Evolutionary conservation across 495 filamentous ascomycete species (phyloP), one percentile per base, ranked within the genome.

Genomic region (Xylaria castorea): DNA sequence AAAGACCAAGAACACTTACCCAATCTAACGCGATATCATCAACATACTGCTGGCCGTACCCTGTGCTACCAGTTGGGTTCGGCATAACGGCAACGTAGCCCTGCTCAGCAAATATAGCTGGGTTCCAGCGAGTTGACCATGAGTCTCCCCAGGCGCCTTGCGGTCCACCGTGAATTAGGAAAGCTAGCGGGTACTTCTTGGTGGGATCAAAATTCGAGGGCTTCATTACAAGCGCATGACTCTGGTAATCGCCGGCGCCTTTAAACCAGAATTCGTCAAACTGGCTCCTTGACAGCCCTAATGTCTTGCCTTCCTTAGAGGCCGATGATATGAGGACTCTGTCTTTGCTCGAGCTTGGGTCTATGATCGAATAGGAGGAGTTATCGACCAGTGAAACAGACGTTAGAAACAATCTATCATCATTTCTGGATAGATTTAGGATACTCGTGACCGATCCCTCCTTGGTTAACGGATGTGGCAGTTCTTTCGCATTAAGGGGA

Each of bases 81-180:
- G 94, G 94, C n/a, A 89, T 87, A 27, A 97, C 88, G 12, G 93
- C 93, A 16, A 97, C 89, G 73, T 97, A 97, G 16, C 94, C 95
- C 77, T 97, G 93, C 79, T 97, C 94, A 5, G 95, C 94, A 78
- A 95, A 97, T 5, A 97, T 87, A 8, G 93, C 93, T 0, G 93
- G 94, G 73, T 98, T 98, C 95, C 95, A 97, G 20, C 95, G 85
- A 1, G 92, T 97, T 71, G 88, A 91, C 94, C 94, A 97, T 38
- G 88, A 82, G 77, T 97, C 93, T 7, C 85, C 87, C 93, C 94
- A 97, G 1, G 92, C 91, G 8, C 92, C 92, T 77, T 97, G 94
- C 0, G 94, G 94, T 0, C 95, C 95, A 64, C 95, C 95, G 74
- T 98, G 95, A 62, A 98, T 92, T 50, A 97, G 77, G 73, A 94